Percentiles rank a stretch among this genome's conserved stretches.
Evolutionary conservation across 176 grass and related monocot species (phyloP).

Genomic region (Dactylis glomerata): DNA sequence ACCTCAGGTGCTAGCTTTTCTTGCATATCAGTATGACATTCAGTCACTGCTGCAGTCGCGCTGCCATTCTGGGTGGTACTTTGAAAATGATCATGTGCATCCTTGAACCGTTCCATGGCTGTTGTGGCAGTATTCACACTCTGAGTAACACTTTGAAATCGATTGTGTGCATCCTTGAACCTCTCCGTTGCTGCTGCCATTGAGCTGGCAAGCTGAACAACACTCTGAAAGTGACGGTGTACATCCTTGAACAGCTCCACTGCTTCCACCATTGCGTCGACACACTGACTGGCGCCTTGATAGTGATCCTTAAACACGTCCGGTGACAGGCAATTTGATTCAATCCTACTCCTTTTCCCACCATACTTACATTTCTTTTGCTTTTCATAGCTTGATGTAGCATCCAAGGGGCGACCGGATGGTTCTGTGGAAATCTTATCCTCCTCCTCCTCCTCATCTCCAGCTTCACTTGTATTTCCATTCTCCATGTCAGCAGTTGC

Average conservation of each 20-base stretch:
- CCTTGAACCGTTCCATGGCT: conserved; percentile 39
- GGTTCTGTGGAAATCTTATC: conserved; percentile 2
- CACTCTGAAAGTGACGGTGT: conserved; percentile 24
- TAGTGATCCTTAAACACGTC: conserved; percentile 34
- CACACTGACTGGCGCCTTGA: conserved; percentile 19
- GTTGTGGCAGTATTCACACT: neutral
- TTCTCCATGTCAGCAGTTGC: conserved; percentile 31
- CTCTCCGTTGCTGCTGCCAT: conserved; percentile 39
- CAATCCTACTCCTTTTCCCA: conserved; percentile 18
- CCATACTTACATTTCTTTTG: conserved; percentile 8
- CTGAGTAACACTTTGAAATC: conserved; percentile 22
- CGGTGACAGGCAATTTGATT: conserved; percentile 2
- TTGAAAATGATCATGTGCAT: conserved; percentile 27
- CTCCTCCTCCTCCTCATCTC: conserved; percentile 24
- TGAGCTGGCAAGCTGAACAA: conserved; percentile 25
- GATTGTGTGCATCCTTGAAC: conserved; percentile 31
- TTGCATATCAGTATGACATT: conserved; percentile 20
- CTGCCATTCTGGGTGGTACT: neutral
- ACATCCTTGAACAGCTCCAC: conserved; percentile 47
- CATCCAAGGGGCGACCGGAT: conserved; percentile 9
- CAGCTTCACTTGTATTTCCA: conserved; percentile 29
- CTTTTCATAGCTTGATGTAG: conserved; percentile 13
- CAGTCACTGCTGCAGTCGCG: neutral
- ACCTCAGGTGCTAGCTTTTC: conserved; percentile 24
- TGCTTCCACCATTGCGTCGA: conserved; percentile 19